Conservation (phyloP, 2,329 filamentous ascomycete genomes). For the Microcyclosporella mali region DNA sequence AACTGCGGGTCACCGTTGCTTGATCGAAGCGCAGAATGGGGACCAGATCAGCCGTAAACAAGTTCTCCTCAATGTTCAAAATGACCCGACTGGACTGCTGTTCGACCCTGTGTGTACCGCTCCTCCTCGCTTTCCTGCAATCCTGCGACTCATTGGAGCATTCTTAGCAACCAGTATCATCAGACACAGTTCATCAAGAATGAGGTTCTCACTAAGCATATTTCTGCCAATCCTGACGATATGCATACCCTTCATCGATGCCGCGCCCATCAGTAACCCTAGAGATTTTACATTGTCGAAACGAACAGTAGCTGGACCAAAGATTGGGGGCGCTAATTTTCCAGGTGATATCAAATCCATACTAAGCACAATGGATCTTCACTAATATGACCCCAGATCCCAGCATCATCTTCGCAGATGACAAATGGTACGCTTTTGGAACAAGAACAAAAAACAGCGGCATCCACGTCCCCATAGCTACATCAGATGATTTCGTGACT, state of each 20-base stretch:
- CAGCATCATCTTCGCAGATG: constrained; percentile 27
- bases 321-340: constrained; percentile 41
- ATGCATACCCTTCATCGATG: no score
- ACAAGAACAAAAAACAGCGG: constrained; percentile 33
- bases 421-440: constrained; percentile 35
- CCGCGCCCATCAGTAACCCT: no score
- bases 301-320: constrained; percentile 19
- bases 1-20: constrained; percentile 1
- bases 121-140: neutral
- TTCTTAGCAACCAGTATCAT: no score
- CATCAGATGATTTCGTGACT: constrained; percentile 31
- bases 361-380: constrained; percentile 19
- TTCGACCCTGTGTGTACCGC: neutral
- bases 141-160: neutral
- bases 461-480: constrained; percentile 36
- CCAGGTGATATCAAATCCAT: constrained; percentile 26
- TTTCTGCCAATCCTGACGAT: no score
- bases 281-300: neutral
- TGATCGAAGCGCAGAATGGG: neutral
- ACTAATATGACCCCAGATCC: constrained; percentile 29
- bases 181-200: no score
- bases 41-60: neutral
- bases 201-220: no score
- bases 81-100: neutral
- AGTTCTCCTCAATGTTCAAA: neutral